Evolutionary conservation across 306 rosid genomes (phyloP).

Genomic region (Potentilla sterilis): DNA sequence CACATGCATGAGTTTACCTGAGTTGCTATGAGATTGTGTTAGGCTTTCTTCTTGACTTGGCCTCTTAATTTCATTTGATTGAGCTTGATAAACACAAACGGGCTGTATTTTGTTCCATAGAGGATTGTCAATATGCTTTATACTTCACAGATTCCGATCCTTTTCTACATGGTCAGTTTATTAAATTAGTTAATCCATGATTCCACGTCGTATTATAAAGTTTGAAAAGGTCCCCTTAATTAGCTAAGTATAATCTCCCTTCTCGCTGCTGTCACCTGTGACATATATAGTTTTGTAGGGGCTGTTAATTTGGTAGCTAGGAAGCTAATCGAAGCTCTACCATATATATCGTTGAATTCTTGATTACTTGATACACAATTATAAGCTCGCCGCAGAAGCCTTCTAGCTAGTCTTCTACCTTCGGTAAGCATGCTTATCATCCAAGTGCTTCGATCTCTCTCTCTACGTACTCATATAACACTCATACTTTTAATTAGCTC

Average conservation of each 20-base stretch:
- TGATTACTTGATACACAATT: neutral
- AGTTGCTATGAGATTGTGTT: too few species aligned
- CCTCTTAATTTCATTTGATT: too few species aligned
- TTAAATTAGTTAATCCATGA: neutral
- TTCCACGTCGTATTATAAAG: neutral
- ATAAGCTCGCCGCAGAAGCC: slow-evolving; percentile 1
- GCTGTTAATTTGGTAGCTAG: neutral
- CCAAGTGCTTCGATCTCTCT: slow-evolving; percentile 2
- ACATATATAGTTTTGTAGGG: neutral
- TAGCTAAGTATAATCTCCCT: neutral
- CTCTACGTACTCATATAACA: neutral
- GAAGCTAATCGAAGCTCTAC: neutral
- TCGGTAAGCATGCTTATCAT: neutral
- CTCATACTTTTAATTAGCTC: neutral
- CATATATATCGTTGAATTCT: neutral
- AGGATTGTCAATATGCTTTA: too few species aligned
- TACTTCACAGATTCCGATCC: neutral
- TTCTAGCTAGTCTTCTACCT: neutral
- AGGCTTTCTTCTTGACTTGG: too few species aligned
- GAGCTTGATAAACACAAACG: too few species aligned
- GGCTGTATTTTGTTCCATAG: too few species aligned
- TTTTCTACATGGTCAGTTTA: neutral
- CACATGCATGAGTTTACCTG: too few species aligned
- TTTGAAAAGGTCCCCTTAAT: neutral
- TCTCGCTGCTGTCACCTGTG: neutral